Evolutionary conservation across 768 basidiomycete species (phyloP).

Genomic region (Leccinum subgranulosum): DNA sequence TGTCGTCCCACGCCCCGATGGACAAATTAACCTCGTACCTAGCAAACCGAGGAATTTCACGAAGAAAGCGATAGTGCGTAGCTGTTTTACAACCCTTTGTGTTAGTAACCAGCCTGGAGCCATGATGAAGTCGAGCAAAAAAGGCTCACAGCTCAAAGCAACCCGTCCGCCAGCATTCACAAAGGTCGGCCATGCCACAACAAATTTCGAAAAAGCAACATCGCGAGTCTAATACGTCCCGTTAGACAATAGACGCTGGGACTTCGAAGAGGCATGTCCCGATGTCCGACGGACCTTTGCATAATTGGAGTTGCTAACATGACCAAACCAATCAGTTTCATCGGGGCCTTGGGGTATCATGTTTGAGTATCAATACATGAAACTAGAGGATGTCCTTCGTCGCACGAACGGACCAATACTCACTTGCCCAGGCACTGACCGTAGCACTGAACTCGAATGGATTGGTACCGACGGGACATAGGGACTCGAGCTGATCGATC

Average conservation of each 20-base stretch:
- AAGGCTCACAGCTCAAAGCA: conserved; percentile 3
- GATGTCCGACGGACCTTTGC: conserved; percentile 6
- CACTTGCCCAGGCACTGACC: conserved; percentile 13
- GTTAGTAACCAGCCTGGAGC: background rate
- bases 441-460: conserved; percentile 12
- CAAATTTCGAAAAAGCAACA: conserved; percentile 8
- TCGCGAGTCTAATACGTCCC: conserved; percentile 9
- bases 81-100: background rate
- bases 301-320: conserved; percentile 15
- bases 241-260: background rate
- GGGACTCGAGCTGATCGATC: conserved; percentile 10
- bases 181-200: conserved; percentile 11
- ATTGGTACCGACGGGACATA: conserved; percentile 14
- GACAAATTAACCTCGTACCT: conserved; percentile 15
- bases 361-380: background rate
- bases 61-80: conserved; percentile 15
- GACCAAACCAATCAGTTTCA: conserved; percentile 18
- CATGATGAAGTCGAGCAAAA: background rate
- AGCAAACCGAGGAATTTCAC: conserved; percentile 14
- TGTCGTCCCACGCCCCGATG: conserved; percentile 17
- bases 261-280: background rate
- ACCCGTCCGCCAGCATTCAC: conserved; percentile 10
- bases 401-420: background rate
- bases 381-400: background rate
- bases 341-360: conserved; percentile 10